Percentiles rank a stretch among this genome's conserved stretches.
Conservation (phyloP, 345 rosid species). For the Triadica sebifera region DNA sequence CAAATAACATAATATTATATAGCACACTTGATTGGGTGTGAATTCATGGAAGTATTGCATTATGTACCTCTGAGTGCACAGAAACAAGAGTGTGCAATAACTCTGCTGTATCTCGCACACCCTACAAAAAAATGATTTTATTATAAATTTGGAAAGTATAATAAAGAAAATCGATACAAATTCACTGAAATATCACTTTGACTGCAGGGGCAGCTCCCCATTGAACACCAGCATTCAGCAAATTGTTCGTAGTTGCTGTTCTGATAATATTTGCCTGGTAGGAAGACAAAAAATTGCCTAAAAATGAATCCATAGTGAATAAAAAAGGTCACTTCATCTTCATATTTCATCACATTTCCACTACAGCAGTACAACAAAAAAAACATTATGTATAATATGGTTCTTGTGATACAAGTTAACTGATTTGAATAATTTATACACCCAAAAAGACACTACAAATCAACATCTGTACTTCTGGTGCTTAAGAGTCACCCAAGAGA, state of each 20-base stretch:
- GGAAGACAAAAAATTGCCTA: conserved; percentile 15
- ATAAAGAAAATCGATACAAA: conserved; percentile 1
- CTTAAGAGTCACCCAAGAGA: not conserved
- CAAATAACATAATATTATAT: not conserved
- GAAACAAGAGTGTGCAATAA: conserved; percentile 87
- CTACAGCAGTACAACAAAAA: not conserved
- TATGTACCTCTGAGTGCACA: conserved; percentile 87
- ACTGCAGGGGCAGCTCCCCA: conserved; percentile 96
- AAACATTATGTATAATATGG: not conserved
- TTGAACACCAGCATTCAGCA: conserved; percentile 82
- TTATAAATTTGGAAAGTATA: not conserved
- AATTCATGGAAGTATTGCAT: conserved; percentile 1
- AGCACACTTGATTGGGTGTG: not conserved
- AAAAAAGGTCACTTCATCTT: not conserved
- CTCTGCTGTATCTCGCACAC: conserved; percentile 92
- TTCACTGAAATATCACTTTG: conserved; percentile 51
- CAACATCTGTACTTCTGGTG: not conserved
- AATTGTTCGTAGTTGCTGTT: conserved; percentile 72
- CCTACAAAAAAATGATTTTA: conserved; percentile 42
- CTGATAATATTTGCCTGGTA: conserved; percentile 85
- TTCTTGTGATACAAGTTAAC: not conserved
- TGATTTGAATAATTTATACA: not conserved
- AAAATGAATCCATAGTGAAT: not conserved
- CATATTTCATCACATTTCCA: not conserved
- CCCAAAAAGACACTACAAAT: not conserved